phyloP scores from a whole-genome alignment of 441 rosid species.

The Mallotus repandus region DNA sequence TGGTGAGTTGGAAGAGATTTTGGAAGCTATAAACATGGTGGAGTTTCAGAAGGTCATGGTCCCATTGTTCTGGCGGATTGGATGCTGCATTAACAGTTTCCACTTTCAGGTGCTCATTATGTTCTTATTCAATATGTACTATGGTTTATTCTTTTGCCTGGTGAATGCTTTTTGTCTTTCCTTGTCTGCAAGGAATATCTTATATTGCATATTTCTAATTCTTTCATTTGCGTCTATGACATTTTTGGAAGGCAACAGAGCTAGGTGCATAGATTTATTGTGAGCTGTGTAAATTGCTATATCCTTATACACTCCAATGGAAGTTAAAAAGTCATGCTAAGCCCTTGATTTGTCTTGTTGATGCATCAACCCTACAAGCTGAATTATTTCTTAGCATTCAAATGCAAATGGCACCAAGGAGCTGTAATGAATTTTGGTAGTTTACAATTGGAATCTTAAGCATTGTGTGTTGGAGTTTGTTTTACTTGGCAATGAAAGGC shows the following conservation, averaged over 20 bases:
- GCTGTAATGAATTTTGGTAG: not conserved
- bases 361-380: not conserved
- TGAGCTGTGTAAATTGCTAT: not conserved
- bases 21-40: slow-evolving; percentile 63
- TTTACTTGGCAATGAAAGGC: not conserved
- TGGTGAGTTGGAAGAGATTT: slow-evolving; percentile 78
- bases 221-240: not conserved
- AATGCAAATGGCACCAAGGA: not conserved
- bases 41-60: slow-evolving; percentile 82
- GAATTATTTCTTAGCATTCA: not conserved
- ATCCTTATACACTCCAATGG: not conserved
- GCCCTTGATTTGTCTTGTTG: not conserved
- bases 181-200: not conserved
- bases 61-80: slow-evolving; percentile 68
- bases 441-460: not conserved
- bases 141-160: not conserved
- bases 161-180: not conserved
- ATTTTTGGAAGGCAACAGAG: not conserved
- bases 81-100: slow-evolving; percentile 74
- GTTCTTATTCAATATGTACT: not conserved
- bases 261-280: not conserved
- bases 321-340: not conserved
- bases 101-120: slow-evolving; percentile 71
- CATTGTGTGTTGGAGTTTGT: not conserved
- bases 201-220: not conserved